A percentile compares a stretch with the other conserved stretches of the same genome.
Conservation (phyloP, 768 basidiomycete genomes). For the Termitomyces sp. region DNA sequence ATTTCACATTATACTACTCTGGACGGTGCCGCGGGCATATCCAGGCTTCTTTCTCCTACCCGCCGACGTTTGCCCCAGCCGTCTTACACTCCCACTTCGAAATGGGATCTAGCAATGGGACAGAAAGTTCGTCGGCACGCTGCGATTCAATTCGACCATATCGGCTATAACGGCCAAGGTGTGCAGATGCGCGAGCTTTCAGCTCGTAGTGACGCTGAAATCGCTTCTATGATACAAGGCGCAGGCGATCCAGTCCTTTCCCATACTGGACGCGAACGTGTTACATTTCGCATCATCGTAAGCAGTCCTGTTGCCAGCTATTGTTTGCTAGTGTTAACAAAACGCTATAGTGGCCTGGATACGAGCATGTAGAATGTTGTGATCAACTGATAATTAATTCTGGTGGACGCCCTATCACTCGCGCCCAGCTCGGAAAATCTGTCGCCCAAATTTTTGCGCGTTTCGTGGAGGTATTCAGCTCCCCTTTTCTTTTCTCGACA, state of each 20-base stretch:
- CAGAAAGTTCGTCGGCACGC: conserved; percentile 17
- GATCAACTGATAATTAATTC: conserved; percentile 28
- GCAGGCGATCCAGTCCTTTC: conserved; percentile 34
- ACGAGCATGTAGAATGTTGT: conserved; percentile 34
- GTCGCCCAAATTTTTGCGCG: conserved; percentile 31
- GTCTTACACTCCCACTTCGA: conserved; percentile 18
- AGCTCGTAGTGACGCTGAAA: conserved; percentile 26
- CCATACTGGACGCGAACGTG: conserved; percentile 24
- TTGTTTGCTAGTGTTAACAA: neutral
- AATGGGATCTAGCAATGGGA: conserved; percentile 18
- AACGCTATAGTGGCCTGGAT: conserved; percentile 41
- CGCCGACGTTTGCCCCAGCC: conserved; percentile 32
- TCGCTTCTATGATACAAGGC: conserved; percentile 32
- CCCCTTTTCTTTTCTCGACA: neutral
- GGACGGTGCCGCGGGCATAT: conserved; percentile 12
- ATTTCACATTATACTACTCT: conserved; percentile 23
- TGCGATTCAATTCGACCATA: conserved; percentile 34
- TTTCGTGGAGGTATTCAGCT: conserved; percentile 31
- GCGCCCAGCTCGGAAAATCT: conserved; percentile 32
- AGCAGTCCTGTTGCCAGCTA: neutral
- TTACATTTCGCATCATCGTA: conserved; percentile 36
- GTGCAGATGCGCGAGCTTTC: conserved; percentile 41
- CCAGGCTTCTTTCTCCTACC: conserved; percentile 19
- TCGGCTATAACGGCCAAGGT: conserved; percentile 36
- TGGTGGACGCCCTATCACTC: conserved; percentile 32